These are phyloP conservation scores for Aspergillus fumigatus DNA, from an alignment of 2,329 filamentous ascomycete genomes.

Conservation along the genomic window DNA sequence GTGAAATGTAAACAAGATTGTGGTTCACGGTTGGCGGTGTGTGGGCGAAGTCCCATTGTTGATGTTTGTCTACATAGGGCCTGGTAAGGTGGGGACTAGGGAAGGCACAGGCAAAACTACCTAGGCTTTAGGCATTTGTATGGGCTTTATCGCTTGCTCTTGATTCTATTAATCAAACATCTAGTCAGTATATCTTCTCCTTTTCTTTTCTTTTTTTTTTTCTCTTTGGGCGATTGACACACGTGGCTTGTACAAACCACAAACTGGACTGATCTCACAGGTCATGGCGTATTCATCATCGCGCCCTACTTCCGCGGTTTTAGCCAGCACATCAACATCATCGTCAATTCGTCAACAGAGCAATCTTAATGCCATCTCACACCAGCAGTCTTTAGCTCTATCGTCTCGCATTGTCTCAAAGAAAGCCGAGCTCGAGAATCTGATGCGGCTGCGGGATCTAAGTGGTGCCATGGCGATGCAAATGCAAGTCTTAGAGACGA, in stretches of 20 bases:
- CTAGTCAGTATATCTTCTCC: background rate
- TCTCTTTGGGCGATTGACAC: conserved; percentile 1
- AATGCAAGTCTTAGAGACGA: conserved; percentile 59
- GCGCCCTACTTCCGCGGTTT: conserved; percentile 31
- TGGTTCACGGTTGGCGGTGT: background rate
- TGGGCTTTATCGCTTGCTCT: background rate
- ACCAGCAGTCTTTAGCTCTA: conserved; percentile 53
- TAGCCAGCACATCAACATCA: conserved; percentile 20
- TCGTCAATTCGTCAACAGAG: conserved; percentile 30
- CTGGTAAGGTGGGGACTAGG: conserved; percentile 19
- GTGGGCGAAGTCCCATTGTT: conserved; percentile 27
- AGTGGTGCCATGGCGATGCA: conserved; percentile 58
- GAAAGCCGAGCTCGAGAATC: conserved; percentile 58
- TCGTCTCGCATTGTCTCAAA: conserved; percentile 60
- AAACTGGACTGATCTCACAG: background rate
- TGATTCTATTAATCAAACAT: conserved; percentile 1
- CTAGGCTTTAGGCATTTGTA: background rate
- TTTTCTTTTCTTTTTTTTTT: background rate
- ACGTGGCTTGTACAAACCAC: background rate
- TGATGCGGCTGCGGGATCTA: conserved; percentile 58
- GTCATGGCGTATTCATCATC: conserved; percentile 36
- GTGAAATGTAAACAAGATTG: conserved; percentile 11
- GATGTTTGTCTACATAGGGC: conserved; percentile 33
- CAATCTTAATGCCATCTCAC: conserved; percentile 25
- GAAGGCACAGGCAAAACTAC: conserved; percentile 1